Base-by-base conservation (phyloP, 768 basidiomycete species). In the Pilatotrama ljubarskyi region DNA sequence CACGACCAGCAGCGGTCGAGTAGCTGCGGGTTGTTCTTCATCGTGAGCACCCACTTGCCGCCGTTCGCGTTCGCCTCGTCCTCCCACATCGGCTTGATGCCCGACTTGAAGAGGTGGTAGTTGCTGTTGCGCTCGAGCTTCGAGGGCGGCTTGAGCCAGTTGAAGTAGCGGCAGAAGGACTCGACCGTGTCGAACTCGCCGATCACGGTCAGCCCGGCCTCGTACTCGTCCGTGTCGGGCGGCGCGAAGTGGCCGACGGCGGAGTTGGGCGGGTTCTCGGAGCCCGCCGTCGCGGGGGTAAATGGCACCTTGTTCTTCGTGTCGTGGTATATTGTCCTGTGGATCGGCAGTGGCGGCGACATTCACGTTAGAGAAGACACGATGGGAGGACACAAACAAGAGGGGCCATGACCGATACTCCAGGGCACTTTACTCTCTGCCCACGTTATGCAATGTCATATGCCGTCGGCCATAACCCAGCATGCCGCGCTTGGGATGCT, bases 41-140 rank as follows among this genome's bases (percentile, higher is more conserved):
- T 93, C 68, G 93, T 93, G 58, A 98, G 74, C 18, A 95, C 93
- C 95, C 95, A 97, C 76, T 95, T 95, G 36, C 95, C 95, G 18
- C 95, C 95, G 53, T 88, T 83, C 24, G 91, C 90, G 69, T 97
- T 97, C 54, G 93, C 91, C 29, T 84, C 84, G 72, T 96, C 95
- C 76, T 96, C 95, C 94, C 94, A 97, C 95, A 97, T 96, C 14
- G 93, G 93, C 70, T 93, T 93, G 78, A 95, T 95, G 17, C 91
- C 91, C 20, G 85, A 81, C 76, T 96, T 96, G 84, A 98, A 97
- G 55, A 98, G 81, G 70, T 98, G 95, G 68, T 96, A 95, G 75
- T 97, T 98, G 46, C 90, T 89, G 75, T 93, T 93, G 68, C 86
- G 86, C 67, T 94, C 91, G 35, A 96, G 84, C 68, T 86, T 84